Conservation (phyloP, 2,329 filamentous ascomycete species). For the Volutella citrinella region DNA sequence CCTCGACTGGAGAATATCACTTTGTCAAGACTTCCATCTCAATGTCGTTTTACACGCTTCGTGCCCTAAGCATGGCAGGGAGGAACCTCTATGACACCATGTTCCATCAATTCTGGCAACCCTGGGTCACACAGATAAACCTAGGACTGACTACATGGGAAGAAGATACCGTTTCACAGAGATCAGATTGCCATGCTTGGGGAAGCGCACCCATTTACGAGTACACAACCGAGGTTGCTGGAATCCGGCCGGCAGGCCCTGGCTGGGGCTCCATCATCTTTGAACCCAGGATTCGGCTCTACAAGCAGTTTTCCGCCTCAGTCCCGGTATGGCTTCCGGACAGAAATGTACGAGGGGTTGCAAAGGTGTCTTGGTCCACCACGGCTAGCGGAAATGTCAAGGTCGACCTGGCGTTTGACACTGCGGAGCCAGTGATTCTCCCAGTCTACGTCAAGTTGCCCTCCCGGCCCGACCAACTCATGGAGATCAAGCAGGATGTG, state of each 20-base stretch:
- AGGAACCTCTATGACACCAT: not conserved
- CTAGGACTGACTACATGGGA: slow-evolving; percentile 3
- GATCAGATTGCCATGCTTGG: slow-evolving; percentile 7
- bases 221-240: not conserved
- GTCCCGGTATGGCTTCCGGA: too few relatives aligned
- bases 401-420: too few relatives aligned
- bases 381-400: too few relatives aligned
- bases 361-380: too few relatives aligned
- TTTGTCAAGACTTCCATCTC: not conserved
- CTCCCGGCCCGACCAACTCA: too few relatives aligned
- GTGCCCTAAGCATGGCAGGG: slow-evolving; percentile 1
- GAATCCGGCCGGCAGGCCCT: not conserved
- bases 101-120: slow-evolving; percentile 1
- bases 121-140: not conserved
- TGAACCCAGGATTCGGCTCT: too few relatives aligned
- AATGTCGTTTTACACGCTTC: slow-evolving; percentile 6
- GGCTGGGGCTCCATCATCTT: too few relatives aligned
- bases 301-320: too few relatives aligned
- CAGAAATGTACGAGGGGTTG: too few relatives aligned
- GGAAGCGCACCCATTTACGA: slow-evolving; percentile 1
- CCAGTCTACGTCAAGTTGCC: too few relatives aligned
- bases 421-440: too few relatives aligned
- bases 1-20: not conserved
- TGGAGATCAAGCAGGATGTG: too few relatives aligned
- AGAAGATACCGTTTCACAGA: slow-evolving; percentile 2